Evolutionary conservation across 371 early-diverging fungal species (phyloP), one percentile per base, ranked within the genome.

Genomic region (Saksenaea vasiformis): DNA sequence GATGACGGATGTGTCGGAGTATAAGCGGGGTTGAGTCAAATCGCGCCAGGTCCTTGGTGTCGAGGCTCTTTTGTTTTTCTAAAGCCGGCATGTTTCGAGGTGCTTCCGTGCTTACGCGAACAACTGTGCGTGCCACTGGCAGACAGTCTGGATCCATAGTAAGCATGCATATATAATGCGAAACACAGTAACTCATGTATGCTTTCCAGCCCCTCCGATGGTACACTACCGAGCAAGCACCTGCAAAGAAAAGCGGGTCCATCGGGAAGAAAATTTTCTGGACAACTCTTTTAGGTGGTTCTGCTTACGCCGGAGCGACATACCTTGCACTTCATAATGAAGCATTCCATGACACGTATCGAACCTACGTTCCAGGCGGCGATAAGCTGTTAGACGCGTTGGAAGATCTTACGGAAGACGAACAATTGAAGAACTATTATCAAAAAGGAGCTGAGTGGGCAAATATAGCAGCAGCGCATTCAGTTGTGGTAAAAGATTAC

Each of bases 311-410:
- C 14, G 80, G 83, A 2, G 78, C 79, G 3, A 74, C 78, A 3
- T 78, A 76, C 27, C 67, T 70, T 19, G 78, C 83, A 5, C 36
- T 79, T 0, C 66, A 71, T n/a, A 76, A 82, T 44, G 74, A 79
- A 62, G 75, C 74, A 0, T 82, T 82, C 43, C 54, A 77, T 35
- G 77, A 79, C 54, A 79, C 76, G 2, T 82, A 69, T 62, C 76
- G 71, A 5, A 76, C 74, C 5, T 76, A 82, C 38, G 66, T 82
- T 8, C 80, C 79, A 15, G 83, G 83, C 1, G 83, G 79, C 5
- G 77, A 79, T 22, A 28, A 70, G 17, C 39, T 79, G 2, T 57
- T 82, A 53, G 80, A 82, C 36, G 41, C 62, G 31, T 64, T 79
- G 5, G 83, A 78, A 31, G 80, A 79, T 54, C 66, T 70, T 56